Conservation (phyloP, 1,284 basidiomycete species). For the Laetiporus sulphureus region DNA sequence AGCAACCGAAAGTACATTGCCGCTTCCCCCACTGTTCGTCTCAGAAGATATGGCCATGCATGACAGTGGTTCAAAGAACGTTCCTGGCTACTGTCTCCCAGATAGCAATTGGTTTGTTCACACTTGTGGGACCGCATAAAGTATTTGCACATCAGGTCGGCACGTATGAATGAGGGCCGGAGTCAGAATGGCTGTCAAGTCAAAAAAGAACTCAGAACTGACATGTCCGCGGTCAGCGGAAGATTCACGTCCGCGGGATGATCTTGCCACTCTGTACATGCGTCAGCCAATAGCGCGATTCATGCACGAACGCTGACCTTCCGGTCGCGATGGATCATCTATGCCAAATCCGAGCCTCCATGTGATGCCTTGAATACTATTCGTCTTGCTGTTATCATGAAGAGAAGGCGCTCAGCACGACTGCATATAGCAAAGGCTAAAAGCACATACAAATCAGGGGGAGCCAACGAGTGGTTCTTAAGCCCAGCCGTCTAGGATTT, state of each 20-base stretch:
- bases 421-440: no score
- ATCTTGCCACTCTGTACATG: slow-evolving; percentile 49
- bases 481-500: slow-evolving; percentile 39
- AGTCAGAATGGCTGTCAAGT: no score
- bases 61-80: slow-evolving; percentile 14
- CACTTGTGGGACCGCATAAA: slow-evolving; percentile 20
- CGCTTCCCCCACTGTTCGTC: no score
- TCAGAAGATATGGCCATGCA: neutral
- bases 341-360: slow-evolving; percentile 59
- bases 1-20: no score
- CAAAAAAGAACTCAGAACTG: no score
- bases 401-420: no score
- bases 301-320: slow-evolving; percentile 32
- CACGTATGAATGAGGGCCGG: no score
- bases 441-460: slow-evolving; percentile 49
- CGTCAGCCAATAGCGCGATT: neutral
- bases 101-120: slow-evolving; percentile 43
- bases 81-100: slow-evolving; percentile 36
- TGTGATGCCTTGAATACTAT: slow-evolving; percentile 52
- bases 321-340: slow-evolving; percentile 41
- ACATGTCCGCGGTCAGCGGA: slow-evolving; percentile 42
- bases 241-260: slow-evolving; percentile 47
- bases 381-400: slow-evolving; percentile 40
- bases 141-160: no score
- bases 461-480: slow-evolving; percentile 51